phyloP scores from a whole-genome alignment of 2,329 filamentous ascomycete genomes.

The Hymenotorrendiella dingleyae region DNA sequence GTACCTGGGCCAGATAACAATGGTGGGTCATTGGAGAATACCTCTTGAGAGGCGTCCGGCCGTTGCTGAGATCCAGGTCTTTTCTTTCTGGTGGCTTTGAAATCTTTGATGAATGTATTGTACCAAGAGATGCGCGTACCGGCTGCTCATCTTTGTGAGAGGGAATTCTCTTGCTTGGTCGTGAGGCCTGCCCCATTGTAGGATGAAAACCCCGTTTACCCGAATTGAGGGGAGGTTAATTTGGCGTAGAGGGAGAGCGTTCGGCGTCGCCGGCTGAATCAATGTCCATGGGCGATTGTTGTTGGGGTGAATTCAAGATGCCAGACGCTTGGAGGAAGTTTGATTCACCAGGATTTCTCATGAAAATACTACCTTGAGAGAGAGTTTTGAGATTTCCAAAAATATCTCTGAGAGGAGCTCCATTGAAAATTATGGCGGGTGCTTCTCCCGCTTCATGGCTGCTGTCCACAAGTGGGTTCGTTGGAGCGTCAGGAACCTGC shows the following conservation, averaged over 20 bases:
- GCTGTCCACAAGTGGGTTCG: slow-evolving; percentile 15
- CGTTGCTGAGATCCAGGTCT: slow-evolving; percentile 6
- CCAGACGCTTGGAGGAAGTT: too few relatives aligned
- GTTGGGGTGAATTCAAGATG: too few relatives aligned
- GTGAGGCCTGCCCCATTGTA: slow-evolving; percentile 11
- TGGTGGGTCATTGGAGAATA: slow-evolving; percentile 9
- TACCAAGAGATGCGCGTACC: slow-evolving; percentile 15
- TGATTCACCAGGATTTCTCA: too few relatives aligned
- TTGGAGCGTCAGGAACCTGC: too few relatives aligned
- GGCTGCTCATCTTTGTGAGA: slow-evolving; percentile 9
- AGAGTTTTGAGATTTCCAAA: too few relatives aligned
- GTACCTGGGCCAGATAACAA: slow-evolving; percentile 12
- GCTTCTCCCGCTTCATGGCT: slow-evolving; percentile 20
- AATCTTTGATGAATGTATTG: slow-evolving; percentile 18
- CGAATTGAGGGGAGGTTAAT: slow-evolving; percentile 13
- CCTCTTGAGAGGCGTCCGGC: slow-evolving; percentile 7
- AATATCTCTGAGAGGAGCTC: too few relatives aligned
- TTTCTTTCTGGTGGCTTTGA: slow-evolving; percentile 20
- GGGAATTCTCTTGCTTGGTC: slow-evolving; percentile 9
- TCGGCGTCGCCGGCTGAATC: slow-evolving; percentile 11
- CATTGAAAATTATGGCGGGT: slow-evolving; percentile 13
- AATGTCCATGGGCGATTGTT: slow-evolving; percentile 8
- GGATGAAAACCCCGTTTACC: slow-evolving; percentile 15
- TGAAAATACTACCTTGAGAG: too few relatives aligned
- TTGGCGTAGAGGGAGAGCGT: slow-evolving; percentile 13